These are phyloP conservation scores for Pterula multifida DNA, from an alignment of 1,284 basidiomycete genomes.

Conservation along the genomic window DNA sequence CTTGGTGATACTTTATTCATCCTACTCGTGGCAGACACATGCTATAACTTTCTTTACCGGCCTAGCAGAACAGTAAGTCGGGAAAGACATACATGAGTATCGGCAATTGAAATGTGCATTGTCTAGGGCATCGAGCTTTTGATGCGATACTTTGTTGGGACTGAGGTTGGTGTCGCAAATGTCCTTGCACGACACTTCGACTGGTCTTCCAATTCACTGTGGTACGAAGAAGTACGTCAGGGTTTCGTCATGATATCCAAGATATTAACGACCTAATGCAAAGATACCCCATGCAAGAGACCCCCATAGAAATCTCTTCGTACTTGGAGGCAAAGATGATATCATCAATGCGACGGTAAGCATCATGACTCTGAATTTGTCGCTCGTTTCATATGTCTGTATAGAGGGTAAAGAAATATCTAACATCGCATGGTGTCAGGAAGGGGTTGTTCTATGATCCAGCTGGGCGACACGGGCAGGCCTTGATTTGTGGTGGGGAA, in stretches of 20 bases:
- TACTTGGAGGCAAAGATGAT: slow-evolving; percentile 71
- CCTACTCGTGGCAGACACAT: slow-evolving; percentile 68
- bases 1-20: slow-evolving; percentile 5
- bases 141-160: slow-evolving; percentile 78
- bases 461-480: slow-evolving; percentile 60
- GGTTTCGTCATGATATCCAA: not conserved
- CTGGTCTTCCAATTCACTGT: slow-evolving; percentile 83
- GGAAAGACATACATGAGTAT: no score
- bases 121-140: slow-evolving; percentile 62
- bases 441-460: slow-evolving; percentile 64
- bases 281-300: slow-evolving; percentile 62
- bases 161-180: slow-evolving; percentile 79
- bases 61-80: slow-evolving; percentile 43
- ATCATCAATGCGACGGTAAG: slow-evolving; percentile 65
- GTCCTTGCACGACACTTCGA: slow-evolving; percentile 76
- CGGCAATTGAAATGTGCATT: slow-evolving; percentile 3
- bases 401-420: slow-evolving; percentile 63
- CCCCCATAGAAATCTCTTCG: slow-evolving; percentile 46
- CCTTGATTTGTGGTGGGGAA: slow-evolving; percentile 43
- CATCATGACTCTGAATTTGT: slow-evolving; percentile 4
- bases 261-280: not conserved
- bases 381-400: slow-evolving; percentile 2
- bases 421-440: slow-evolving; percentile 63
- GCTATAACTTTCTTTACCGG: slow-evolving; percentile 80
- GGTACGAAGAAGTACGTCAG: slow-evolving; percentile 54